A percentile compares a stretch with the other conserved stretches of the same genome.
Conservation (phyloP, 2,329 filamentous ascomycete species). For the Diaporthe humulicola region DNA sequence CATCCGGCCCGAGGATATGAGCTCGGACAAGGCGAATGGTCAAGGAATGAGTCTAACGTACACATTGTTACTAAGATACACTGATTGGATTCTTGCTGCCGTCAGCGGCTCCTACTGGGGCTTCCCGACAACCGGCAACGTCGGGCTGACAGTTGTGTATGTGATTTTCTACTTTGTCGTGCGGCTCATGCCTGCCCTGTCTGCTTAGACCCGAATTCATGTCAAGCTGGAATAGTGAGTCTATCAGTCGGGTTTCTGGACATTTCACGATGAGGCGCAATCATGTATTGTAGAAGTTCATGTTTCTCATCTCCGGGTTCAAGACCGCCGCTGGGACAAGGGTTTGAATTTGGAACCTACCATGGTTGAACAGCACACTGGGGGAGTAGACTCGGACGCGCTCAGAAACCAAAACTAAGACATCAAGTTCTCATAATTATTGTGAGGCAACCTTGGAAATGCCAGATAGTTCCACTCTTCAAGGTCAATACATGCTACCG, state of each 20-base stretch:
- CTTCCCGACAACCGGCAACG: neutral
- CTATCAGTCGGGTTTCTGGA: too few species aligned
- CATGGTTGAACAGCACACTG: neutral
- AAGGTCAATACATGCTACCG: neutral
- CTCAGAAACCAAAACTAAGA: neutral
- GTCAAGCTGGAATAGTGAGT: neutral
- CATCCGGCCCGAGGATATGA: neutral
- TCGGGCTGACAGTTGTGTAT: neutral
- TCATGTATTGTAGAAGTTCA: neutral
- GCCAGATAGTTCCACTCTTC: neutral
- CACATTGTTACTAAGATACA: neutral
- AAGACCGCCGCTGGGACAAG: neutral
- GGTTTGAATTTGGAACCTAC: neutral
- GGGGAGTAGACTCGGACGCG: neutral
- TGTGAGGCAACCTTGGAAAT: neutral
- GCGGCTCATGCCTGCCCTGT: neutral
- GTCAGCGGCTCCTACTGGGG: constrained; percentile 1
- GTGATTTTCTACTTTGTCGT: neutral
- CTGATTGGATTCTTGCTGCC: constrained; percentile 4
- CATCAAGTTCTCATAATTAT: neutral
- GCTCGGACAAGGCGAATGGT: too few species aligned
- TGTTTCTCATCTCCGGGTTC: neutral
- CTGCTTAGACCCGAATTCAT: neutral
- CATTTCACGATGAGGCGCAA: too few species aligned
- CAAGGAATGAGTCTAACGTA: neutral